Base-by-base conservation (phyloP, 495 filamentous ascomycete genomes). In the Penicillium roqueforti region DNA sequence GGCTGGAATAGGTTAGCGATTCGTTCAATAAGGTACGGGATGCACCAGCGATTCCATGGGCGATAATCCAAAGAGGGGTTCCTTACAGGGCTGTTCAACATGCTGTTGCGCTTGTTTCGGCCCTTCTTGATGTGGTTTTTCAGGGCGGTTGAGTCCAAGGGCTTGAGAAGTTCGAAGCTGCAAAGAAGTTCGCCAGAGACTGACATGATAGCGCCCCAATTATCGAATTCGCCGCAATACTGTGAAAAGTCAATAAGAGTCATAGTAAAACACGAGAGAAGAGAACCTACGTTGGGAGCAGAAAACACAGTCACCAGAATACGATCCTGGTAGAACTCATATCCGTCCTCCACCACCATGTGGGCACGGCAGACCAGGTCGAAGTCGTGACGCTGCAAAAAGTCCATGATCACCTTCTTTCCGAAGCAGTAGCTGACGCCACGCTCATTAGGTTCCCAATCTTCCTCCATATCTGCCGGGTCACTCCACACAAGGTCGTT, bases 121-220 rank as follows among this genome's bases (percentile, higher is more conserved):
- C 91, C 89, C 75, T 96, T 97, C 81, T 99, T 99, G 76, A 99
- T 99, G 68, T 97, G 95, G 61, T 86, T 96, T 80, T 99, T 99
- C 59, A 99, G 74, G 31, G 91, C 92, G 51, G 87, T 89, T n/a
- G 91, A 96, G 69, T 99, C 93, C 59, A 99, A 76, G 13, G 93
- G 93, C 65, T 99, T 99, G 57, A 99, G 77, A 18, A 97, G 74
- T 72, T 99, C 93, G 69, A 99, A 99, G 69, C 91, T 96, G 72
- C 93, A 99, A 6, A 99, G 81, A 38, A 99, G 76, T 68, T 97
- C 92, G 10, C 81, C 82, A 1, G 90, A 95, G 13, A 99, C 93
- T 9, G 92, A 95, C 93, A 99, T 99, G 54, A 97, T 91, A 40
- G 93, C 93, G 14, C 93, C 93, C 90, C 93, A 97, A 51, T 99